Evolutionary conservation across 768 basidiomycete species (phyloP).

Genomic region (Boletus patriciae): DNA sequence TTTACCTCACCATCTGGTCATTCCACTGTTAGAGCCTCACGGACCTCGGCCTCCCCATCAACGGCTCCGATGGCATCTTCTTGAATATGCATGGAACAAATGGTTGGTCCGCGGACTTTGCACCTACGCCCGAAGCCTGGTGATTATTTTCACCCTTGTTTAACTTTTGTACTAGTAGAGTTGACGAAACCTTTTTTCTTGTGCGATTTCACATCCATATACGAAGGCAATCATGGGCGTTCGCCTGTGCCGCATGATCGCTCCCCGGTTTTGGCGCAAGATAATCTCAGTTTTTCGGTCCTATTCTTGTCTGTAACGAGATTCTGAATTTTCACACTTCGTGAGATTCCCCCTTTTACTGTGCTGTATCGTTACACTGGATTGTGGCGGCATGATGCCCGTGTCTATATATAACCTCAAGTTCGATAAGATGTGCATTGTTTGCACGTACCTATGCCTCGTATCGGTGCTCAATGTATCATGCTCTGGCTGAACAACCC

Average conservation of each 20-base stretch:
- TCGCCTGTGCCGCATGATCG: slow-evolving; percentile 21
- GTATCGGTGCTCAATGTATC: background rate
- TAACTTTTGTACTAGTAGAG: slow-evolving; percentile 20
- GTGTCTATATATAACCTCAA: background rate
- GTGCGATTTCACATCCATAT: slow-evolving; percentile 17
- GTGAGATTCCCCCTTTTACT: background rate
- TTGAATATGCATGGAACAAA: slow-evolving; percentile 67
- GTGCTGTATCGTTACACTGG: slow-evolving; percentile 4
- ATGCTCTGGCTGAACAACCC: background rate
- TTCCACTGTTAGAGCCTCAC: slow-evolving; percentile 63
- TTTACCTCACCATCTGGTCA: background rate
- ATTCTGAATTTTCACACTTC: background rate
- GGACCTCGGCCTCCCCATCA: slow-evolving; percentile 88
- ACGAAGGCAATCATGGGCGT: slow-evolving; percentile 19
- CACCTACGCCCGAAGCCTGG: slow-evolving; percentile 82
- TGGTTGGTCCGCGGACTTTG: slow-evolving; percentile 77
- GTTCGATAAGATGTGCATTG: background rate
- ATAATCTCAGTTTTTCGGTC: background rate
- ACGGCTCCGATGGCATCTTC: slow-evolving; percentile 91
- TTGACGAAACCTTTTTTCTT: slow-evolving; percentile 24
- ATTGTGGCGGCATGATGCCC: background rate
- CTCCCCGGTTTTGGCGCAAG: slow-evolving; percentile 1
- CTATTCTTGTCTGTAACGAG: background rate
- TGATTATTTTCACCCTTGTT: slow-evolving; percentile 39
- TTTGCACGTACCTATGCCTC: slow-evolving; percentile 5